Evolutionary conservation across 1,284 basidiomycete genomes (phyloP).

Genomic region (Boletellus sp.): DNA sequence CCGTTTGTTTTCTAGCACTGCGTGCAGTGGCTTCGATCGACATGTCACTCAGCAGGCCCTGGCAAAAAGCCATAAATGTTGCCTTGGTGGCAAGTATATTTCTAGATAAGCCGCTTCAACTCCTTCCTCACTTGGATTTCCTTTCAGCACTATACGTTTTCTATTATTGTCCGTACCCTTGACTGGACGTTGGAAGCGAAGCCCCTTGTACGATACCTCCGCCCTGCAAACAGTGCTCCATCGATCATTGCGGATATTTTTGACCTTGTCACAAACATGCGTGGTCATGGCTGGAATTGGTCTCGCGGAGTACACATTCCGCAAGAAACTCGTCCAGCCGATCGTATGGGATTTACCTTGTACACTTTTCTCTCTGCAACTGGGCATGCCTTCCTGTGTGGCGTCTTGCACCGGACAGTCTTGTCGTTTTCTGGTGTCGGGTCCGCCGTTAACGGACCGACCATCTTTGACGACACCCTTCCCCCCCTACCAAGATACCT

Average conservation of each 20-base stretch:
- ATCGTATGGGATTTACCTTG: conserved; percentile 33
- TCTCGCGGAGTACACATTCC: conserved; percentile 33
- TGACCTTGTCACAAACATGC: conserved; percentile 47
- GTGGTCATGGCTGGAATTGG: conserved; percentile 53
- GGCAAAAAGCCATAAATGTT: conserved; percentile 28
- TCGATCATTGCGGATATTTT: conserved; percentile 38
- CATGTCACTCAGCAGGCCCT: conserved; percentile 34
- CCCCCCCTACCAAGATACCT: conserved; percentile 39
- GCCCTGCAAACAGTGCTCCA: conserved; percentile 1
- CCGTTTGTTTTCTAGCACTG: conserved; percentile 40
- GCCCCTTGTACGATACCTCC: conserved; percentile 15
- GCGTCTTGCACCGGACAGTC: conserved; percentile 40
- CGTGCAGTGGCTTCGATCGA: conserved; percentile 42
- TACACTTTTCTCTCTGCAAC: conserved; percentile 41
- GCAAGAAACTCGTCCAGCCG: conserved; percentile 38
- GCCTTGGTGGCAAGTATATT: conserved; percentile 33
- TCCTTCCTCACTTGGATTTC: neutral
- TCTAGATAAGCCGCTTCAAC: neutral
- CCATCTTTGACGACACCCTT: conserved; percentile 47
- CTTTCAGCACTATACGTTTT: conserved; percentile 18
- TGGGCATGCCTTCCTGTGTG: conserved; percentile 38
- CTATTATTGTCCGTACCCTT: conserved; percentile 12
- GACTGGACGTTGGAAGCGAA: conserved; percentile 16
- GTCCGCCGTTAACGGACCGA: conserved; percentile 35
- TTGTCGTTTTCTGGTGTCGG: conserved; percentile 39